Conservation (phyloP, 148 eudicot species). For the Spergularia marina region DNA sequence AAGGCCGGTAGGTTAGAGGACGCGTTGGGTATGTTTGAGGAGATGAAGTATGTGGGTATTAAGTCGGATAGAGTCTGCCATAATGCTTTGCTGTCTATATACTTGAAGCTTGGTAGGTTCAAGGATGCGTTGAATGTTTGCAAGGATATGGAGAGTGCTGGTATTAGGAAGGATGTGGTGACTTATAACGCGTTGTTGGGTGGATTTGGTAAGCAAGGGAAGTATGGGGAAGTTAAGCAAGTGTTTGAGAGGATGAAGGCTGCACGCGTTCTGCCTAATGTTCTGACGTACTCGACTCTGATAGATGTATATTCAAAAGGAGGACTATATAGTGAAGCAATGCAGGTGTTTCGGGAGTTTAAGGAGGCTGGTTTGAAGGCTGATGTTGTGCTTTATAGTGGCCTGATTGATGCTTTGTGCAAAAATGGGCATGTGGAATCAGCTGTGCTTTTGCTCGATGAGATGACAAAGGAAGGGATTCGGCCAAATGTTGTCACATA, state of each 20-base stretch:
- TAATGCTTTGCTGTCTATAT: conserved; percentile 72
- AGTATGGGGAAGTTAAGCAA: conserved; percentile 67
- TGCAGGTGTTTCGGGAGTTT: conserved; percentile 69
- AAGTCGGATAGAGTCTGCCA: conserved; percentile 74
- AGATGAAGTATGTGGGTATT: conserved; percentile 75
- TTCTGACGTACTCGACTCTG: conserved; percentile 81
- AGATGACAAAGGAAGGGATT: conserved; percentile 92
- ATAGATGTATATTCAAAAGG: conserved; percentile 83
- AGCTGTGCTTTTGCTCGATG: conserved; percentile 70
- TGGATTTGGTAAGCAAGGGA: conserved; percentile 95
- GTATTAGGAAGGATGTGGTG: conserved; percentile 85
- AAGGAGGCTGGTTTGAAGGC: conserved; percentile 78
- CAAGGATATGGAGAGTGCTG: conserved; percentile 75
- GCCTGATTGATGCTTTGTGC: conserved; percentile 85
- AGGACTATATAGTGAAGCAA: conserved; percentile 69
- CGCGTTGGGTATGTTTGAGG: conserved; percentile 64
- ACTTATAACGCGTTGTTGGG: conserved; percentile 88
- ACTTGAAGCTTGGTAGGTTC: conserved; percentile 88
- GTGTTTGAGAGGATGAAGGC: conserved; percentile 68
- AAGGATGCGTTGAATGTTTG: conserved; percentile 71
- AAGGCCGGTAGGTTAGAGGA: conserved; percentile 73
- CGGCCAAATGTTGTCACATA: conserved; percentile 92
- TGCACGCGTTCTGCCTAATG: conserved; percentile 57
- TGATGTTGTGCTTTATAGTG: conserved; percentile 94
- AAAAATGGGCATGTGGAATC: conserved; percentile 85